Conservation (phyloP, 2,329 filamentous ascomycete genomes). For the Fusarium albidum region DNA sequence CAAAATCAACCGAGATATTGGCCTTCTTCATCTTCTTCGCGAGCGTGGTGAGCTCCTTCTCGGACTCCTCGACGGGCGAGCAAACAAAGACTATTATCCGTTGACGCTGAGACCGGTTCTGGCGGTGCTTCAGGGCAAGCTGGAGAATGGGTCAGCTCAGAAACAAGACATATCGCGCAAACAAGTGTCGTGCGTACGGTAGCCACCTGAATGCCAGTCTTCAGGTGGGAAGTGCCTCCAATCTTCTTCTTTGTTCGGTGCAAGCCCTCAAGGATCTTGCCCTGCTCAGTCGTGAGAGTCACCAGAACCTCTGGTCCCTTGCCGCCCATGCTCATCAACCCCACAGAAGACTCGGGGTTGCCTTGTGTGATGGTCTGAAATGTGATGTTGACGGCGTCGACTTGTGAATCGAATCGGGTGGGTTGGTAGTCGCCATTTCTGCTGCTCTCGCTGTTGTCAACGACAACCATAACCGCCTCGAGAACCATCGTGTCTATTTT, state of each 20-base stretch:
- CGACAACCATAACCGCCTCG: constrained; percentile 99
- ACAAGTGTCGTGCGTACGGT: constrained; percentile 77
- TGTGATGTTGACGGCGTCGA: constrained; percentile 92
- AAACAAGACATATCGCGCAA: not conserved
- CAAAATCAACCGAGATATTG: constrained; percentile 91
- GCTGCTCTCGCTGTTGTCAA: constrained; percentile 99
- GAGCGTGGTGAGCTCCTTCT: constrained; percentile 86
- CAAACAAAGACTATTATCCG: constrained; percentile 97
- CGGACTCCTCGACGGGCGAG: constrained; percentile 87
- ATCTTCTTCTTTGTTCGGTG: constrained; percentile 93
- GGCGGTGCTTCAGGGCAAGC: constrained; percentile 96
- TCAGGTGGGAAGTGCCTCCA: constrained; percentile 84
- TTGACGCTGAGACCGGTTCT: constrained; percentile 96
- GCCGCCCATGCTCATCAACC: constrained; percentile 98
- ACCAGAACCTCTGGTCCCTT: constrained; percentile 97
- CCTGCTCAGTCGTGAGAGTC: constrained; percentile 94
- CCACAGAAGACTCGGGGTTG: constrained; percentile 96
- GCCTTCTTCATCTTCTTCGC: constrained; percentile 99
- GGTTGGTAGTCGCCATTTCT: constrained; percentile 94
- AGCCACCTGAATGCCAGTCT: constrained; percentile 94
- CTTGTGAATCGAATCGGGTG: constrained; percentile 94
- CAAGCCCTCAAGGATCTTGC: constrained; percentile 91
- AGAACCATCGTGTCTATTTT: constrained; percentile 82
- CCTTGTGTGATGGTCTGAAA: constrained; percentile 95
- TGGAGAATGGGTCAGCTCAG: constrained; percentile 50